These are phyloP conservation scores for Neurospora terricola DNA, from an alignment of 495 filamentous ascomycete species.

Conservation along the genomic window DNA sequence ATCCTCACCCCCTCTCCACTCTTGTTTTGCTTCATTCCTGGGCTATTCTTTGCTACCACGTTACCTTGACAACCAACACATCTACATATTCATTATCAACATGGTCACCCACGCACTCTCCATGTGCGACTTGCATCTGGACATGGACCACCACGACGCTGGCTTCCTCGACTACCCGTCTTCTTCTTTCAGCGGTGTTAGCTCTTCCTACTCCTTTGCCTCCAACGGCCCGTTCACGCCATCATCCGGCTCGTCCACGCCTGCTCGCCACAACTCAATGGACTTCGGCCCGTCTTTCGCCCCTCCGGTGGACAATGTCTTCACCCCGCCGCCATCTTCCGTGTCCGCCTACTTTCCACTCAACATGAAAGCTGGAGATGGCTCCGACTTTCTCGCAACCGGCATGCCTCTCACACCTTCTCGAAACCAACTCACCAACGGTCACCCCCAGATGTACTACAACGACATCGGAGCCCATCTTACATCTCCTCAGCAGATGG, in stretches of 20 bases:
- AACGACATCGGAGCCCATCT: conserved; percentile 2
- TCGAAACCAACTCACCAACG: conserved; percentile 4
- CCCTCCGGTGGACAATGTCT: conserved; percentile 6
- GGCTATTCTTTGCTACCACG: neutral
- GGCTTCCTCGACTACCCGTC: conserved; percentile 18
- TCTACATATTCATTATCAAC: conserved; percentile 1
- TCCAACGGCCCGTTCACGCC: conserved; percentile 30
- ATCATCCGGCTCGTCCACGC: conserved; percentile 23
- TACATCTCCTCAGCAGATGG: conserved; percentile 10
- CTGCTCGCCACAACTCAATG: conserved; percentile 8
- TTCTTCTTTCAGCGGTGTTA: conserved; percentile 16
- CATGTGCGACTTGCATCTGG: conserved; percentile 14
- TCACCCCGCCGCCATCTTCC: conserved; percentile 30
- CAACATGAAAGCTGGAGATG: conserved; percentile 8
- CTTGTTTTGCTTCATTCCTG: neutral
- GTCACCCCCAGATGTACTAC: neutral
- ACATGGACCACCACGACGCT: conserved; percentile 12
- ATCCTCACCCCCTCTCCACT: neutral
- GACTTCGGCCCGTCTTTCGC: conserved; percentile 16
- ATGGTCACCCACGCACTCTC: conserved; percentile 11
- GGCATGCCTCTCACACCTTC: conserved; percentile 15
- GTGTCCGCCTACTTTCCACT: conserved; percentile 26
- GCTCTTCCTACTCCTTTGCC: conserved; percentile 28
- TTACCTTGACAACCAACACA: neutral
- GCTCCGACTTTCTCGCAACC: conserved; percentile 11